phyloP scores from a whole-genome alignment of 2,329 filamentous ascomycete genomes.

The Monilinia fructicola region DNA sequence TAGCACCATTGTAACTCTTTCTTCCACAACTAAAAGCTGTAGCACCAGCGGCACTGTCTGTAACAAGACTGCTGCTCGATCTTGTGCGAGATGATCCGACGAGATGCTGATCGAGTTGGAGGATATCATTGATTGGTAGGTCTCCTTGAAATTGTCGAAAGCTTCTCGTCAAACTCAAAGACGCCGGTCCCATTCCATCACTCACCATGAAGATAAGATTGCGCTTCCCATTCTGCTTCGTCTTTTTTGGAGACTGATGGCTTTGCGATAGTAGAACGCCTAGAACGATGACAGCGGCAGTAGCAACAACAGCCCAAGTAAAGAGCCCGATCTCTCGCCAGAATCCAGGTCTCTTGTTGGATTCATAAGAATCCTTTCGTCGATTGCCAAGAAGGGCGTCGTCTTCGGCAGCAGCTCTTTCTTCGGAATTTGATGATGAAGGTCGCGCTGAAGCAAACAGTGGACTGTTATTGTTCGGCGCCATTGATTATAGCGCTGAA shows the following conservation, averaged over 20 bases:
- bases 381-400: slow-evolving; percentile 41
- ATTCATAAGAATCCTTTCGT: slow-evolving; percentile 32
- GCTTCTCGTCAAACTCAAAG: slow-evolving; percentile 79
- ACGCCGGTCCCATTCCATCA: slow-evolving; percentile 96
- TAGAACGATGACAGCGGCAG: slow-evolving; percentile 73
- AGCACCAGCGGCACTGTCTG: slow-evolving; percentile 93
- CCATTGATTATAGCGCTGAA: slow-evolving; percentile 24
- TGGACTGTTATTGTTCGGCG: slow-evolving; percentile 34
- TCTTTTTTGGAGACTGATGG: slow-evolving; percentile 37
- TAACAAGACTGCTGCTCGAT: slow-evolving; percentile 81
- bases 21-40: slow-evolving; percentile 90
- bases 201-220: slow-evolving; percentile 99
- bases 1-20: slow-evolving; percentile 97
- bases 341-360: slow-evolving; percentile 49
- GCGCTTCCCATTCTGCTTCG: slow-evolving; percentile 62
- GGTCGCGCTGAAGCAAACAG: slow-evolving; percentile 45
- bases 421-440: slow-evolving; percentile 56
- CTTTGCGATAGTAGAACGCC: slow-evolving; percentile 77
- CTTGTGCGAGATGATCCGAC: slow-evolving; percentile 88
- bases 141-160: slow-evolving; percentile 75
- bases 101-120: slow-evolving; percentile 82
- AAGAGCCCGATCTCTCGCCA: slow-evolving; percentile 78
- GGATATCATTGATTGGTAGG: slow-evolving; percentile 70
- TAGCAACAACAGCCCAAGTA: slow-evolving; percentile 79
- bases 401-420: slow-evolving; percentile 51